Evolutionary conservation across 495 filamentous ascomycete genomes (phyloP).

Genomic region (Trichoderma parareesei): DNA sequence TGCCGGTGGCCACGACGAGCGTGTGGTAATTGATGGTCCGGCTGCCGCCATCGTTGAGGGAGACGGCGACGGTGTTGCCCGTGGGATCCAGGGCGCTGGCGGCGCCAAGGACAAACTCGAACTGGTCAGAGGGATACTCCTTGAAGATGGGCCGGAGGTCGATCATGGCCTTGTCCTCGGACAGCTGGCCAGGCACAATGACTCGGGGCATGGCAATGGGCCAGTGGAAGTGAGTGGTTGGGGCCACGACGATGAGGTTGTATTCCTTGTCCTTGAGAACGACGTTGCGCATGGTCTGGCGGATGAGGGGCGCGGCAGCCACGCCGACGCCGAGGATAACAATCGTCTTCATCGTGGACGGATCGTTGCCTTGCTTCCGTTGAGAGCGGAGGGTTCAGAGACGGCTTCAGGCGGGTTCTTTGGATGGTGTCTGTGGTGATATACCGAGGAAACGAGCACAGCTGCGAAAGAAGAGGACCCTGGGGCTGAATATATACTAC

Average conservation of each 20-base stretch:
- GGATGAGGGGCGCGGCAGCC: conserved; percentile 50
- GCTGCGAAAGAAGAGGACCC: neutral
- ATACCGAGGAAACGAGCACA: neutral
- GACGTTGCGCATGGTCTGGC: conserved; percentile 48
- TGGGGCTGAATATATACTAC: neutral
- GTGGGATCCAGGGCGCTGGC: conserved; percentile 42
- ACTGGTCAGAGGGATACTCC: conserved; percentile 37
- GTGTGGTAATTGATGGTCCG: conserved; percentile 40
- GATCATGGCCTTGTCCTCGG: conserved; percentile 18
- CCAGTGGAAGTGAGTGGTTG: conserved; percentile 44
- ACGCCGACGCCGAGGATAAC: conserved; percentile 58
- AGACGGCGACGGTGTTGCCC: conserved; percentile 36
- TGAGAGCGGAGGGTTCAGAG: neutral
- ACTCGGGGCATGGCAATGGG: conserved; percentile 36
- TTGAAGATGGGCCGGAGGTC: conserved; percentile 42
- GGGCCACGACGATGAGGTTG: conserved; percentile 49
- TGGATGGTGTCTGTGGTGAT: neutral
- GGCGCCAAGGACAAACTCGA: conserved; percentile 49
- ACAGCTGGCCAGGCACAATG: conserved; percentile 30
- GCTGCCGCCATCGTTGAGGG: conserved; percentile 21
- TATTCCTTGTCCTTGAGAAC: conserved; percentile 26
- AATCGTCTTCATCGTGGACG: conserved; percentile 23
- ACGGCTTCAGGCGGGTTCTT: neutral
- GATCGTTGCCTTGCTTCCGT: neutral
- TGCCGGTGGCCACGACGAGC: conserved; percentile 49